These are phyloP conservation scores for Aureobasidium mangrovei DNA, from an alignment of 2,329 filamentous ascomycete genomes.

Conservation along the genomic window DNA sequence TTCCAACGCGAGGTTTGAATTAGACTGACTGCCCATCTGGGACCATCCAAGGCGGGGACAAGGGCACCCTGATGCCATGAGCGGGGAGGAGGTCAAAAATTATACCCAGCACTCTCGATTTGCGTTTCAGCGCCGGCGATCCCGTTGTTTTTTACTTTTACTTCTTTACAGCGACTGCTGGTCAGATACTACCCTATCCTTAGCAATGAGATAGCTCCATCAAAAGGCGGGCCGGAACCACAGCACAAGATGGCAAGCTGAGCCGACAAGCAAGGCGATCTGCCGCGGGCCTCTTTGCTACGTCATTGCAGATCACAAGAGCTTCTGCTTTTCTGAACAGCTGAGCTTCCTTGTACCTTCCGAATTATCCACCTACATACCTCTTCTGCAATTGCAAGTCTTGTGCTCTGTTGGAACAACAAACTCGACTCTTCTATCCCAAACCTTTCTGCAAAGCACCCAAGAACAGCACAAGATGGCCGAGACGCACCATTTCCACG, in stretches of 20 bases:
- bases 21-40: too few species aligned
- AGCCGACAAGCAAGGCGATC: not conserved
- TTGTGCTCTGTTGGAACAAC: too few species aligned
- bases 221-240: not conserved
- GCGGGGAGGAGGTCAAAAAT: too few species aligned
- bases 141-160: not conserved
- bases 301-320: conserved; percentile 6
- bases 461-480: conserved; percentile 30
- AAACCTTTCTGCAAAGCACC: not conserved
- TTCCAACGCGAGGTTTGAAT: too few species aligned
- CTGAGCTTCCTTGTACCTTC: not conserved
- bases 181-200: not conserved
- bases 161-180: not conserved
- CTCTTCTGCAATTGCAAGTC: not conserved
- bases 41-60: too few species aligned
- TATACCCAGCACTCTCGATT: too few species aligned
- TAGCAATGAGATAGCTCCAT: not conserved
- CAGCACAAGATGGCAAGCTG: conserved; percentile 8
- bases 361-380: too few species aligned
- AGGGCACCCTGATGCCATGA: too few species aligned
- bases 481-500: conserved; percentile 38
- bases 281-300: not conserved
- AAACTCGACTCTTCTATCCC: not conserved
- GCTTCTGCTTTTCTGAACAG: not conserved
- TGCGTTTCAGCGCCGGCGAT: too few species aligned